Conservation (phyloP, 352 stramenopile genomes). For the Pythium dissimile region DNA sequence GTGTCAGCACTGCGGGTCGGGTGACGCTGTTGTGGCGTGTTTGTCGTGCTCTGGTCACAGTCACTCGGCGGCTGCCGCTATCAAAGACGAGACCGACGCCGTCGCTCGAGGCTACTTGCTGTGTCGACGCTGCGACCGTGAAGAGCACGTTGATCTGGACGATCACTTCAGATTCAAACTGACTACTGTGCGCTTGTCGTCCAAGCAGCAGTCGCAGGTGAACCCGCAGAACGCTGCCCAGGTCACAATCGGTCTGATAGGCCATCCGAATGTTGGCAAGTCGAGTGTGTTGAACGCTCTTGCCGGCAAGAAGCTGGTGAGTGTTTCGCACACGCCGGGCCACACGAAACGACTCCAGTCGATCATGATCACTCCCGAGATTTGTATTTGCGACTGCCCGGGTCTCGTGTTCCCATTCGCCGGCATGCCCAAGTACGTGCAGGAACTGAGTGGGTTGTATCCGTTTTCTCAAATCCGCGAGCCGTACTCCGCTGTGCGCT, state of each 20-base stretch:
- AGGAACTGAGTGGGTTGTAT: constrained; percentile 80
- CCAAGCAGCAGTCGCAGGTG: constrained; percentile 28
- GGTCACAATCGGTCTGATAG: constrained; percentile 85
- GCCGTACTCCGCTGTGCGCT: constrained; percentile 84
- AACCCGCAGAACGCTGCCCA: constrained; percentile 45
- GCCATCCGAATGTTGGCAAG: constrained; percentile 88
- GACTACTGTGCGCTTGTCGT: constrained; percentile 15
- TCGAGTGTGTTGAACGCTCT: constrained; percentile 85
- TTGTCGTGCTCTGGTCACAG: constrained; percentile 52
- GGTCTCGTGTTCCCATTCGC: constrained; percentile 85
- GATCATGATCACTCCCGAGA: constrained; percentile 78
- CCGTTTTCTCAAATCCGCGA: constrained; percentile 88
- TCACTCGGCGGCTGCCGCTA: neutral
- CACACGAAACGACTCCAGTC: constrained; percentile 86
- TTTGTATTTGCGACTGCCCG: constrained; percentile 86
- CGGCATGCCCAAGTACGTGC: constrained; percentile 75
- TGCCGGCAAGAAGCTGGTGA: constrained; percentile 84
- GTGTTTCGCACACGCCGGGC: constrained; percentile 80
- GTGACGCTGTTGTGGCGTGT: constrained; percentile 58
- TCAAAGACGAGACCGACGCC: constrained; percentile 32
- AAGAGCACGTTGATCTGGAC: constrained; percentile 63
- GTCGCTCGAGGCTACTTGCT: constrained; percentile 62
- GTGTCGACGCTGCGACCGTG: constrained; percentile 61
- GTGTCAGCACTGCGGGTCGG: constrained; percentile 73
- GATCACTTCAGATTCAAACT: constrained; percentile 48